phyloP scores from a whole-genome alignment of 192 early-diverging fungal genomes.

The Entomortierella lignicola region DNA sequence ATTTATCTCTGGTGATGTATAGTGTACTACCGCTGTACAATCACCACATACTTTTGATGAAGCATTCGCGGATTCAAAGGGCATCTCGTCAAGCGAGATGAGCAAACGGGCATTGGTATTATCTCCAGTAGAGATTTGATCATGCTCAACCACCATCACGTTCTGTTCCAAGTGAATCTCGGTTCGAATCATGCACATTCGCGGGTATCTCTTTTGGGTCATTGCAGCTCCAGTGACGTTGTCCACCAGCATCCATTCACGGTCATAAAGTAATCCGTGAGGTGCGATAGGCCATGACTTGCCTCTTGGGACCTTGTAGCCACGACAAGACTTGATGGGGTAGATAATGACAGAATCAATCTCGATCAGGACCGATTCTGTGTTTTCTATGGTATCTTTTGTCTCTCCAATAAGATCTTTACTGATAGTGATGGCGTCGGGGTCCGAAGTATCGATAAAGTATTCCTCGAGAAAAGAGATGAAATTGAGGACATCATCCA shows the following conservation, averaged over 20 bases:
- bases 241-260: conserved; percentile 74
- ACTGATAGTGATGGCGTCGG: conserved; percentile 9
- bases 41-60: conserved; percentile 58
- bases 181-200: conserved; percentile 73
- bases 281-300: conserved; percentile 65
- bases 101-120: neutral
- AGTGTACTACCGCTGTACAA: conserved; percentile 38
- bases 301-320: conserved; percentile 59
- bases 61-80: conserved; percentile 18
- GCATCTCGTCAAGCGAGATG: conserved; percentile 47
- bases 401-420: conserved; percentile 23
- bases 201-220: conserved; percentile 74
- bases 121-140: conserved; percentile 20
- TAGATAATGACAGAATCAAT: conserved; percentile 38
- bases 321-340: conserved; percentile 87
- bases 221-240: conserved; percentile 61
- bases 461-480: conserved; percentile 69
- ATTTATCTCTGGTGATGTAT: conserved; percentile 53
- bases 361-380: conserved; percentile 8
- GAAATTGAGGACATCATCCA: conserved; percentile 69
- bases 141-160: conserved; percentile 57
- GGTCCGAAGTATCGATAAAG: conserved; percentile 59
- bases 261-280: conserved; percentile 70
- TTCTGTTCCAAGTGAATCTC: conserved; percentile 52
- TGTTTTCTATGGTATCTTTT: neutral